Evolutionary conservation across 1,139 yeast genomes (phyloP), one percentile per base, ranked within the genome.

Genomic region (Suhomyces bolitotheri): DNA sequence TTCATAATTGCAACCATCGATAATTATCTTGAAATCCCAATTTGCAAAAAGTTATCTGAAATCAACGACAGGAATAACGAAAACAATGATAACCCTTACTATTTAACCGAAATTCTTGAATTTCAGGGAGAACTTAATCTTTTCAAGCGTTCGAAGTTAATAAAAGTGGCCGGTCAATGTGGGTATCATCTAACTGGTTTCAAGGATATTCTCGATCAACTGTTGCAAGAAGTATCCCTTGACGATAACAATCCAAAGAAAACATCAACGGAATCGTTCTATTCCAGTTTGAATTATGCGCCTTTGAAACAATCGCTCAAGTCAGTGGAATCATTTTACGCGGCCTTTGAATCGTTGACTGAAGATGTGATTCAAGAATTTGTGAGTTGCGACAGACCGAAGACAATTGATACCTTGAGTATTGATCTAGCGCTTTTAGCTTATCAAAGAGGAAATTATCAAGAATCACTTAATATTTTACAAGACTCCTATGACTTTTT

Each of bases 361-460:
- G 70, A 66, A 25, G 54, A 31, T 19, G 54, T 76, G 1, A 68
- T 76, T 21, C 60, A 62, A 21, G 73, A 75, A 38, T 78, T 75
- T 49, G 66, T 71, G 5, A 49, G 53, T 10, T 70, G 80, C 22
- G 67, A 63, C 11, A 61, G 83, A 42, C 73, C 78, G 8, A 72
- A 90, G 44, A 72, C 89, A 0, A 79, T 85, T 7, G 92, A 85
- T 50, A 69, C 83, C 6, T 63, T 92, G 17, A 80, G 92, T 4
- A 77, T 87, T n/a, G 97, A 92, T 46, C 68, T 88, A 35, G 96
- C 95, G 0, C 54, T 85, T 11, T 59, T 88, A 15, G 78, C 82
- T 31, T 84, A 76, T 52, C 80, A 79, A 44, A 62, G 66, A 31
- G 63, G 73, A 1, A 72, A 83, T 30, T 83, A 78, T 46, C 68